Evolutionary conservation across 1,284 basidiomycete genomes (phyloP).

Genomic region (Boletus subluridellus): DNA sequence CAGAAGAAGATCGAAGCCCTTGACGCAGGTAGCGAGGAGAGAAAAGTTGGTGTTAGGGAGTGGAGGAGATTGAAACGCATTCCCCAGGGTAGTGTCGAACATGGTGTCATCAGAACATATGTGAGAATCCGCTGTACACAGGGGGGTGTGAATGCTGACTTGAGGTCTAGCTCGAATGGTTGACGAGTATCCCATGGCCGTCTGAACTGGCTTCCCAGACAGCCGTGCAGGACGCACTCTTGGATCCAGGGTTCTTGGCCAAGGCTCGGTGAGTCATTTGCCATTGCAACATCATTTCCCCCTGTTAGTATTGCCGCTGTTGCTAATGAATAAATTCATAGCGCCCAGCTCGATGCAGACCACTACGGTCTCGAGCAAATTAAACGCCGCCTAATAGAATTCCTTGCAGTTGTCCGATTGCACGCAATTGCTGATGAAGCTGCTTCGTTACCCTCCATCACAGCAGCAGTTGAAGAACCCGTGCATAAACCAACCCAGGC

Average conservation of each 20-base stretch:
- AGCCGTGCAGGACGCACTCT: conserved; percentile 36
- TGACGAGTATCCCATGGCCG: conserved; percentile 76
- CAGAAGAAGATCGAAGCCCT: conserved; percentile 78
- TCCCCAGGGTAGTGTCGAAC: conserved; percentile 72
- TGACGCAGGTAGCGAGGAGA: conserved; percentile 69
- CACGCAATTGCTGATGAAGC: conserved; percentile 52
- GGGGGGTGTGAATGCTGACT: conserved; percentile 13
- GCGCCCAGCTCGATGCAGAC: conserved; percentile 77
- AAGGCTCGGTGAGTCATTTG: conserved; percentile 44
- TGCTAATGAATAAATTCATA: conserved; percentile 10
- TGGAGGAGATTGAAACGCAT: conserved; percentile 73
- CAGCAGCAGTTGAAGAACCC: not conserved
- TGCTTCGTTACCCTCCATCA: not conserved
- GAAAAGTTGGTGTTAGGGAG: conserved; percentile 80
- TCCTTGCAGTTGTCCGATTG: conserved; percentile 82
- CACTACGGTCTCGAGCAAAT: conserved; percentile 89
- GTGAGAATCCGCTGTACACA: conserved; percentile 36
- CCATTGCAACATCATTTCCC: not conserved
- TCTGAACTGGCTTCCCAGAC: conserved; percentile 35
- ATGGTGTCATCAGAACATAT: conserved; percentile 74
- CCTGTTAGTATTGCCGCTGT: not conserved
- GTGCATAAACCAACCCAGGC: conserved; percentile 5
- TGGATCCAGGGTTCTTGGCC: conserved; percentile 55
- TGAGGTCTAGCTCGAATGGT: conserved; percentile 68
- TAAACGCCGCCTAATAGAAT: conserved; percentile 87